A percentile compares a stretch with the other conserved stretches of the same genome.
These are phyloP conservation scores for Chytridium lagenaria DNA, from an alignment of 371 early-diverging fungal genomes.

Conservation along the genomic window DNA sequence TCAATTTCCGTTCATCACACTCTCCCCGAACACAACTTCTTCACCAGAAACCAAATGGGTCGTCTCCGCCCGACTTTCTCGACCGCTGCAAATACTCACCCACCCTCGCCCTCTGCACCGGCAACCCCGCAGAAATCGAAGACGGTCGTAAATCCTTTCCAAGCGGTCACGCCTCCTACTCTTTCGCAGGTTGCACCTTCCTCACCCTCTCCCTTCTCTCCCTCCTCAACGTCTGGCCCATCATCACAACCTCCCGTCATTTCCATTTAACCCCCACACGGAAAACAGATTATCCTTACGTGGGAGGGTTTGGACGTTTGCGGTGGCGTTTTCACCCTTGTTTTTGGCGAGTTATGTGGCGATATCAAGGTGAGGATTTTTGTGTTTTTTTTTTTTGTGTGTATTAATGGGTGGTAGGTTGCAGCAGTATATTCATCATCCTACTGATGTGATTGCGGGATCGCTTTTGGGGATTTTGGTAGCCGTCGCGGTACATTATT, in stretches of 20 bases:
- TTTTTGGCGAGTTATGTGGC: constrained; percentile 25
- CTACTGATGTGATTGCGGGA: constrained; percentile 46
- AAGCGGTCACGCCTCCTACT: constrained; percentile 86
- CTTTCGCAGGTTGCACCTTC: constrained; percentile 54
- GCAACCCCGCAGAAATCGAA: constrained; percentile 53
- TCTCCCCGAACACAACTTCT: not conserved
- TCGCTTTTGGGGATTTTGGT: constrained; percentile 26
- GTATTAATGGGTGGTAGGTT: constrained; percentile 8
- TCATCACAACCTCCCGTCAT: not conserved
- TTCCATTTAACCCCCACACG: not conserved
- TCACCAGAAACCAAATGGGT: constrained; percentile 71
- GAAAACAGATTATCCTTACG: constrained; percentile 6
- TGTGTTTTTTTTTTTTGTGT: not conserved
- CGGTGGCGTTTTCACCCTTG: constrained; percentile 31
- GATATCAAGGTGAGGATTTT: constrained; percentile 25
- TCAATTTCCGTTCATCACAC: too few species aligned
- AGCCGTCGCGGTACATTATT: constrained; percentile 26
- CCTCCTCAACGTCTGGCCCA: constrained; percentile 10
- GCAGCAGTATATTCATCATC: constrained; percentile 49
- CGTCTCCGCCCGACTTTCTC: constrained; percentile 92
- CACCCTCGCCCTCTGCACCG: constrained; percentile 49
- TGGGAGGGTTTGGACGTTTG: constrained; percentile 21
- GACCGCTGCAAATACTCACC: constrained; percentile 75
- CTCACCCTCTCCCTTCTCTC: constrained; percentile 24
- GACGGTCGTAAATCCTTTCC: constrained; percentile 93